Conservation (phyloP, 768 basidiomycete genomes). For the Suillus variegatus region DNA sequence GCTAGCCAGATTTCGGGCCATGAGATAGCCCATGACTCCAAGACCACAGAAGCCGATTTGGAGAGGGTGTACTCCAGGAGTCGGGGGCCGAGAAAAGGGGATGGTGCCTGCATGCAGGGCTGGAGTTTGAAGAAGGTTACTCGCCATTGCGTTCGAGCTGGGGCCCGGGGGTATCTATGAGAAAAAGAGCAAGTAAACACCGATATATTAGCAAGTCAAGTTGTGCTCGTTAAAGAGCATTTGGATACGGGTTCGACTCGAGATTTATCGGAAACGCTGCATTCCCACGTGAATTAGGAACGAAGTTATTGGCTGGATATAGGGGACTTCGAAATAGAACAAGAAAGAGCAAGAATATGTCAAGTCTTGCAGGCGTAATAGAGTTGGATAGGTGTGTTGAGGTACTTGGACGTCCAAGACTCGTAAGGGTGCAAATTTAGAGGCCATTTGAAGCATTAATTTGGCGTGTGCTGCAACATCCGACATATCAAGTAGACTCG, state of each 20-base stretch:
- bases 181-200: background rate
- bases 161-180: background rate
- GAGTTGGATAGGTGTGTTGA: slow-evolving; percentile 40
- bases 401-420: slow-evolving; percentile 32
- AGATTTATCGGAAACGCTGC: background rate
- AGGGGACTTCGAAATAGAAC: background rate
- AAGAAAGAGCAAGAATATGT: background rate
- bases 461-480: too few species aligned
- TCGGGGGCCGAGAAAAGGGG: slow-evolving; percentile 62
- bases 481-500: too few species aligned
- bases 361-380: background rate
- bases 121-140: slow-evolving; percentile 8
- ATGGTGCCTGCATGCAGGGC: slow-evolving; percentile 21
- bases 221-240: background rate
- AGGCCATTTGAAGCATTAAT: too few species aligned
- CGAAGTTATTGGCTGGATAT: background rate
- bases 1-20: slow-evolving; percentile 80
- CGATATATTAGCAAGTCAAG: background rate
- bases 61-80: slow-evolving; percentile 41
- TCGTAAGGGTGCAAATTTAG: too few species aligned
- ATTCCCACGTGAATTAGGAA: background rate
- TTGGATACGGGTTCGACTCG: background rate
- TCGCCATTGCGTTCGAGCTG: slow-evolving; percentile 11
- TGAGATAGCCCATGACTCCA: slow-evolving; percentile 72
- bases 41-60: slow-evolving; percentile 50